phyloP scores from a whole-genome alignment of 192 early-diverging fungal genomes.

The Lobulomyces angularis region DNA sequence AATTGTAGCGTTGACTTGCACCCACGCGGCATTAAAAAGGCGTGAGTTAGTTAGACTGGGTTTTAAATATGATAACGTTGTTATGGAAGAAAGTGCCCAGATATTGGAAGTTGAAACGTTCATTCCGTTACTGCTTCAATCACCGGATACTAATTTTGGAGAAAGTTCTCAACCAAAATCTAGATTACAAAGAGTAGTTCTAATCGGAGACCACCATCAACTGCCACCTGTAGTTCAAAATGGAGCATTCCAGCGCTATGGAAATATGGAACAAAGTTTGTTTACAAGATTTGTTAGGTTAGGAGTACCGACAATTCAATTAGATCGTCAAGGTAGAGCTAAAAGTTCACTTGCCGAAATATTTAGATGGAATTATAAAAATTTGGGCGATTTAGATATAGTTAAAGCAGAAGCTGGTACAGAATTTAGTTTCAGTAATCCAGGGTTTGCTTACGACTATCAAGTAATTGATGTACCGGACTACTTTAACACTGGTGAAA shows the following conservation, averaged over 20 bases:
- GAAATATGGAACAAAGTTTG: constrained; percentile 90
- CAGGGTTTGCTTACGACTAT: constrained; percentile 73
- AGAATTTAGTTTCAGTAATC: constrained; percentile 61
- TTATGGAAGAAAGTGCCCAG: constrained; percentile 97
- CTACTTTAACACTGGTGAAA: constrained; percentile 68
- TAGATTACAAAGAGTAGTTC: constrained; percentile 74
- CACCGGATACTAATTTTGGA: constrained; percentile 20
- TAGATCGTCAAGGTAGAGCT: constrained; percentile 81
- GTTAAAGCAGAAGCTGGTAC: constrained; percentile 7
- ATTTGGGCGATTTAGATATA: constrained; percentile 54
- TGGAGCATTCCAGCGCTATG: constrained; percentile 66
- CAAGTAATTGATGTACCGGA: constrained; percentile 80
- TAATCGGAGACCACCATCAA: constrained; percentile 98
- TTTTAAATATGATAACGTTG: constrained; percentile 87
- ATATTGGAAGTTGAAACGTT: constrained; percentile 91
- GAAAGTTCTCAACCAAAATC: constrained; percentile 38
- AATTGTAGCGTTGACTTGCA: constrained; percentile 96
- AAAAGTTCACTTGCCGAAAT: constrained; percentile 67
- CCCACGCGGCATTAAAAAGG: constrained; percentile 84
- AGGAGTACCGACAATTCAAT: constrained; percentile 80
- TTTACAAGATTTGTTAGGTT: constrained; percentile 83
- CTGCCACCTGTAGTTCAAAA: constrained; percentile 92
- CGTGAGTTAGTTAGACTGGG: constrained; percentile 74
- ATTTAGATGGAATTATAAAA: constrained; percentile 74
- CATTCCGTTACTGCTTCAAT: constrained; percentile 78